These are phyloP conservation scores for Suillus subluteus DNA, from an alignment of 768 basidiomycete genomes.

Conservation along the genomic window DNA sequence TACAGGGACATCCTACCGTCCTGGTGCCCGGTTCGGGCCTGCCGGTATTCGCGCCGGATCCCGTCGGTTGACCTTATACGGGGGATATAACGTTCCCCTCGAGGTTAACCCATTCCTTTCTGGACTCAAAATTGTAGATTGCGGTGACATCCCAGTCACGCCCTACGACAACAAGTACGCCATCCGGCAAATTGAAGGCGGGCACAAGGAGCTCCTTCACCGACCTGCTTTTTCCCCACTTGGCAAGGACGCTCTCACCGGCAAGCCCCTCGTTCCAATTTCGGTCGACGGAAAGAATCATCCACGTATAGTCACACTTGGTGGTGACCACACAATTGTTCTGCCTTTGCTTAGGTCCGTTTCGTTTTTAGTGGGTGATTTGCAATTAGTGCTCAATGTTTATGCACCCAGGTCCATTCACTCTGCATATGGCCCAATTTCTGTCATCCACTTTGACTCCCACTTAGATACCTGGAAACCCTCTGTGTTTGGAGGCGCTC, in stretches of 20 bases:
- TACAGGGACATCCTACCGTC: slow-evolving; percentile 76
- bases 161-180: slow-evolving; percentile 78
- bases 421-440: slow-evolving; percentile 77
- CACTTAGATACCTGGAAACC: slow-evolving; percentile 85
- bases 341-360: slow-evolving; percentile 50
- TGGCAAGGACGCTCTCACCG: slow-evolving; percentile 64
- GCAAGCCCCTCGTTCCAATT: slow-evolving; percentile 57
- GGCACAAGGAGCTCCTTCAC: slow-evolving; percentile 72
- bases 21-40: slow-evolving; percentile 86
- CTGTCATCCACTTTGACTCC: slow-evolving; percentile 87
- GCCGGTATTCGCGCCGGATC: slow-evolving; percentile 82
- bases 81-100: slow-evolving; percentile 80
- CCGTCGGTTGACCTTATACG: slow-evolving; percentile 72
- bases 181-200: slow-evolving; percentile 74
- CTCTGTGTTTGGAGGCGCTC: slow-evolving; percentile 73
- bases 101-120: slow-evolving; percentile 71
- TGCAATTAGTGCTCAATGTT: background rate
- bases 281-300: slow-evolving; percentile 74
- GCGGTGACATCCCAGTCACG: slow-evolving; percentile 78
- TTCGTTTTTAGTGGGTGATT: slow-evolving; percentile 28
- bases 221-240: slow-evolving; percentile 63
- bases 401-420: slow-evolving; percentile 61
- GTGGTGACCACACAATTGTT: slow-evolving; percentile 88
- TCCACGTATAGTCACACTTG: slow-evolving; percentile 80
- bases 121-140: slow-evolving; percentile 73